Evolutionary conservation across 352 stramenopile species (phyloP).

Genomic region (Pythium rishiriense): DNA sequence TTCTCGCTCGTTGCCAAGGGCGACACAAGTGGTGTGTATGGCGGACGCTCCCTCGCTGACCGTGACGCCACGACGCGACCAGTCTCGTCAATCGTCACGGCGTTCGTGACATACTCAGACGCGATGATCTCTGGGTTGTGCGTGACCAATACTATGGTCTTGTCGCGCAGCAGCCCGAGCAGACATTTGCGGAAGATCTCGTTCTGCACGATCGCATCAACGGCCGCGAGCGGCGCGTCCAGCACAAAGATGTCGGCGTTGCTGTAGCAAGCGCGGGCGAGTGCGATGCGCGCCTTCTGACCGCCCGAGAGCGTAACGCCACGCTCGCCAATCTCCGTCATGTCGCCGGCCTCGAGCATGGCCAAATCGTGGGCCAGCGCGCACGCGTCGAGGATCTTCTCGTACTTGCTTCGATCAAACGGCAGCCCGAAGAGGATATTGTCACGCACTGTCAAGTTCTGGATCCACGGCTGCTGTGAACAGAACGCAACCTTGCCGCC

Average conservation of each 20-base stretch:
- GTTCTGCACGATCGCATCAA: conserved; percentile 28
- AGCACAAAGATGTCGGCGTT: conserved; percentile 50
- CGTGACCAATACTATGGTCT: conserved; percentile 58
- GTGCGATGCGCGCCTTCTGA: conserved; percentile 45
- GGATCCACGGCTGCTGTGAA: conserved; percentile 77
- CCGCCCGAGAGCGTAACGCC: conserved; percentile 43
- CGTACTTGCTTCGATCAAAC: conserved; percentile 36
- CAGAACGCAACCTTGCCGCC: conserved; percentile 51
- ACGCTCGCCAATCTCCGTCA: conserved; percentile 44
- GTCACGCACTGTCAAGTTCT: conserved; percentile 45
- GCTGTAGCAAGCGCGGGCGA: conserved; percentile 50
- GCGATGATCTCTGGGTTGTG: conserved; percentile 54
- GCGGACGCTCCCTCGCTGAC: conserved; percentile 7
- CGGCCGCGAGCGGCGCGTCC: conserved; percentile 45
- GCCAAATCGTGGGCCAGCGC: conserved; percentile 44
- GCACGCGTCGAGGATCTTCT: conserved; percentile 45
- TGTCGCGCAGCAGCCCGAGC: conserved; percentile 40
- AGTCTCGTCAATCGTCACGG: conserved; percentile 6
- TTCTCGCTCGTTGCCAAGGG: neutral
- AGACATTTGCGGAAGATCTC: conserved; percentile 80
- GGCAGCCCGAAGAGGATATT: conserved; percentile 91
- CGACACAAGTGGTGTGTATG: conserved; percentile 18
- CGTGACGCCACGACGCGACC: conserved; percentile 13
- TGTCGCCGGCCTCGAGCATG: conserved; percentile 59
- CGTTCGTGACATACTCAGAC: conserved; percentile 2